Percentiles rank a stretch among this genome's conserved stretches.
Evolutionary conservation across 192 early-diverging fungal genomes (phyloP).

Genomic region (Radiomyces spectabilis): DNA sequence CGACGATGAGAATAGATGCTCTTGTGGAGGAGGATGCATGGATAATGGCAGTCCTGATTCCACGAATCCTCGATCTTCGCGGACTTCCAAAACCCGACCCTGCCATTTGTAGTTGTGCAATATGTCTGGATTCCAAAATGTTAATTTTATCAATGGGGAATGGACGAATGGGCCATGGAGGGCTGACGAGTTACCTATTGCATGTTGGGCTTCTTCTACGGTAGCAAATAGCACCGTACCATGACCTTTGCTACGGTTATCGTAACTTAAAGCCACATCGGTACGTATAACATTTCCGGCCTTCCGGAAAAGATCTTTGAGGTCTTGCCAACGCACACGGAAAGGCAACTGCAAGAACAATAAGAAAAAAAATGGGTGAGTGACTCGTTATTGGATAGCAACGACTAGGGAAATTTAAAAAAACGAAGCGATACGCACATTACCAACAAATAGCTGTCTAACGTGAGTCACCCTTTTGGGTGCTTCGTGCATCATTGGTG

Average conservation of each 20-base stretch:
- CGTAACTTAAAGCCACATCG: conserved; percentile 49
- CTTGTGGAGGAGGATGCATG: too few relatives aligned
- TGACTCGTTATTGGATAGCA: neutral
- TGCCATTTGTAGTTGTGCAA: conserved; percentile 66
- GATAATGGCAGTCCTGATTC: too few relatives aligned
- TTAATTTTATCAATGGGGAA: too few relatives aligned
- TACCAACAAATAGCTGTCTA: conserved; percentile 60
- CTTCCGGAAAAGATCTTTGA: conserved; percentile 61
- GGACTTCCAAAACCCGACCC: conserved; percentile 64
- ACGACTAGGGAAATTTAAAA: too few relatives aligned
- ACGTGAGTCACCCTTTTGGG: too few relatives aligned
- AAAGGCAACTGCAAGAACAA: conserved; percentile 52
- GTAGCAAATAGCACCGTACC: conserved; percentile 62
- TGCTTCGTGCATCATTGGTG: too few relatives aligned
- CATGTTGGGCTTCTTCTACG: conserved; percentile 61
- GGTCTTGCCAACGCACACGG: conserved; percentile 66
- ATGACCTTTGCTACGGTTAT: conserved; percentile 63
- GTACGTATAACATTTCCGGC: conserved; percentile 61
- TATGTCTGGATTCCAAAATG: too few relatives aligned
- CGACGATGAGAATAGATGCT: too few relatives aligned
- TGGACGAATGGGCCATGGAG: too few relatives aligned
- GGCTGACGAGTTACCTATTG: conserved; percentile 36
- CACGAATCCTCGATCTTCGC: conserved; percentile 55
- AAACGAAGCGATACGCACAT: conserved; percentile 36
- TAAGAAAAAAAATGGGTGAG: neutral